Evolutionary conservation across 2,329 filamentous ascomycete genomes (phyloP), one percentile per base, ranked within the genome.

Genomic region (Trichoderma breve): DNA sequence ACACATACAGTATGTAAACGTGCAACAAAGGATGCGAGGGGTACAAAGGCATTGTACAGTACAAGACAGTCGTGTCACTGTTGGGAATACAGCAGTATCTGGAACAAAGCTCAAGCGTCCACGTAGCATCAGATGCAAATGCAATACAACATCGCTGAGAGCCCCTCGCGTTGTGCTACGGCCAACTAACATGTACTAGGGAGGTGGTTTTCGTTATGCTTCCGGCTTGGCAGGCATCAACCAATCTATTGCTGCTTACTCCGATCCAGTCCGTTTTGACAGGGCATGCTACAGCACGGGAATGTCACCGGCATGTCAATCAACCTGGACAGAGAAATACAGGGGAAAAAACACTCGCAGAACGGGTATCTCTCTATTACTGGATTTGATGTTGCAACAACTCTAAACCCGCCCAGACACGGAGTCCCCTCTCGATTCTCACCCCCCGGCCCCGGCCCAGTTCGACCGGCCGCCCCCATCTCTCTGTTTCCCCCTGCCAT

Each of bases 61-160:
- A 14, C n/a, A 21, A 24, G n/a, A 6, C n/a, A 24, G 1, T 53
- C 43, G 47, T 24, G 47, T 21, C n/a, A 51, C 43, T 21, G n/a
- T n/a, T 4, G 6, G 36, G 7, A n/a, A 43, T n/a, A 30, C 15
- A n/a, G 18, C 53, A 7, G 26, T 21, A 12, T 1, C 26, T 3
- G 30, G 3, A 43, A 0, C 18, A 43, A 43, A 43, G 39, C 15
- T n/a, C n/a, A n/a, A 21, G 34, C 18, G 64, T 24, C 64, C 28
- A 14, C 51, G 64, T 67, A 43, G 47, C 51, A 67, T 58, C 51
- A 58, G 64, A 58, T 39, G 64, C 64, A 67, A n/a, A 43, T 43
- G 39, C 39, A 43, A n/a, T 43, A 67, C 34, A 21, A n/a, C 43
- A 43, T 43, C 18, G 15, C 43, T 47, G 18, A 18, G 43, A 47